Evolutionary conservation across 2,329 filamentous ascomycete species (phyloP).

Genomic region (Pseudopithomyces chartarum): DNA sequence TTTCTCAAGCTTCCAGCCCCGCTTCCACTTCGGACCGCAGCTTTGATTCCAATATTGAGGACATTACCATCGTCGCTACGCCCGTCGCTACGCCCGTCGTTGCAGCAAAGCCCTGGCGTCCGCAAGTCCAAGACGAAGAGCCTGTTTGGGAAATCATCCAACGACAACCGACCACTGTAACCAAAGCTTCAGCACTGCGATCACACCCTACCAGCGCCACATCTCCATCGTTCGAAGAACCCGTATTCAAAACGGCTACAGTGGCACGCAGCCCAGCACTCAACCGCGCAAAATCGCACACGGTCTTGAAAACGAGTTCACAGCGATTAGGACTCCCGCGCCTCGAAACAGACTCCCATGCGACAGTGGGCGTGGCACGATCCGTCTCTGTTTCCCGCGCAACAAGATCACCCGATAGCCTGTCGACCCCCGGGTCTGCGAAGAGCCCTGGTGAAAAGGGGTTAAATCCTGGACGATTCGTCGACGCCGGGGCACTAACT

Average conservation of each 20-base stretch:
- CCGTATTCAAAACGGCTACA: constrained; percentile 20
- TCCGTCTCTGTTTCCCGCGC: constrained; percentile 39
- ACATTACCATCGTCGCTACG: constrained; percentile 31
- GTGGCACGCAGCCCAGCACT: constrained; percentile 5
- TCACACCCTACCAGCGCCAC: constrained; percentile 26
- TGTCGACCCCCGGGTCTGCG: constrained; percentile 13
- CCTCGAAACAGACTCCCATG: constrained; percentile 15
- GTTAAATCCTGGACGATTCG: constrained; percentile 23
- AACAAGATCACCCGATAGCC: constrained; percentile 19
- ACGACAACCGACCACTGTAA: constrained; percentile 25
- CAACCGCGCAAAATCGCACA: constrained; percentile 8
- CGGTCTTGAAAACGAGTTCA: constrained; percentile 6
- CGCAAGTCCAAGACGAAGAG: constrained; percentile 17
- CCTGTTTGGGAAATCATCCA: constrained; percentile 20
- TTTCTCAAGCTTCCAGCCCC: constrained; percentile 28
- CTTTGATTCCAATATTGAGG: constrained; percentile 38
- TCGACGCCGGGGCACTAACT: constrained; percentile 35
- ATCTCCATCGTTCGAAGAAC: constrained; percentile 23
- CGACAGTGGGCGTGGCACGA: constrained; percentile 40
- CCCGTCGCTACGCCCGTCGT: constrained; percentile 25
- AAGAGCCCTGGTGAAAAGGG: constrained; percentile 6
- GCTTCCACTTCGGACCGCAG: constrained; percentile 32
- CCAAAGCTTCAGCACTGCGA: constrained; percentile 32
- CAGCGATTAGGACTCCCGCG: constrained; percentile 13
- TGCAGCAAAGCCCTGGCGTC: constrained; percentile 22